Evolutionary conservation across 2,329 filamentous ascomycete genomes (phyloP), one percentile per base, ranked within the genome.

Genomic region (Epichloe hybrida): DNA sequence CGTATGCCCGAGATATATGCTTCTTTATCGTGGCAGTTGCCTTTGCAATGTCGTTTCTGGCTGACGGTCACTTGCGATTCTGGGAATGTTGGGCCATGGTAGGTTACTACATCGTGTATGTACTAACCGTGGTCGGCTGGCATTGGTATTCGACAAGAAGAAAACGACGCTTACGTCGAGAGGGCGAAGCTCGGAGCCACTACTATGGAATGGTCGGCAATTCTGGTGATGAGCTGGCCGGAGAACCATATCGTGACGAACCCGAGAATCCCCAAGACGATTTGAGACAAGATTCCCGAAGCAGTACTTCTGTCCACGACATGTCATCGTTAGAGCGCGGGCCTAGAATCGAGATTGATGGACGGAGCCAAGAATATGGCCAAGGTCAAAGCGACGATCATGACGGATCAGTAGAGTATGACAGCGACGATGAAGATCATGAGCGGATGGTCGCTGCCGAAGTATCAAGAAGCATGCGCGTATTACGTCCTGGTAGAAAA

Each of bases 81-180:
- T 97, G 89, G 89, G 93, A 98, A 66, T 95, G 90, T 57, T 77
- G 78, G 54, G 72, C 77, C 52, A 98, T 98, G 93, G 88, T 98
- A 51, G 83, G 72, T 13, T 94, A 94, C 63, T 98, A 98, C 65
- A 58, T 83, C 43, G 85, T 95, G 59, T 98, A 98, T 62, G 93
- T 98, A 45, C 63, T 81, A 12, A 82, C 89, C 52, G 93, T 98
- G 11, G 86, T 97, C 15, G 75, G 75, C 5, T 97, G 90, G 89
- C 93, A 98, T 67, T 95, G 90, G 85, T 85, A 84, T 69, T 72
- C 84, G 15, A 80, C 79, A 38, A 75, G 81, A 56, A 75, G 79
- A 56, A 82, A 66, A 50, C 73, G 73, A 41, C 73, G 73, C 52
- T 76, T 79, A 51, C 77, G 82, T 47, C 77, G 82, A 58, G 84